Evolutionary conservation across 208 protist genomes (phyloP).

Genomic region (Trypanosomatidae sp.): DNA sequence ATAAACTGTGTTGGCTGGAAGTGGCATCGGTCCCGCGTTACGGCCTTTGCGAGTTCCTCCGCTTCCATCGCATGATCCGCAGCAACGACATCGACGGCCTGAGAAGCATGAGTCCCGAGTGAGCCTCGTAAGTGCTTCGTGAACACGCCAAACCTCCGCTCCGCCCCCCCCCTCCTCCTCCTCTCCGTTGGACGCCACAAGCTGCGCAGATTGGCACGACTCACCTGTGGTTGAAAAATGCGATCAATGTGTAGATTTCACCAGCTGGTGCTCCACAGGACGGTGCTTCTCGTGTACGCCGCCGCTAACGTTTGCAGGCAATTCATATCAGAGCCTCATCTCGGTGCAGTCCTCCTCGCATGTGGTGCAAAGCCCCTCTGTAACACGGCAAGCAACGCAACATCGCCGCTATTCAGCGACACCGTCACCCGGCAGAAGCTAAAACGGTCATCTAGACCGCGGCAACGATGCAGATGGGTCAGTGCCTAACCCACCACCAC

Average conservation of each 20-base stretch:
- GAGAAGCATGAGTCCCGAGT: conserved; percentile 4
- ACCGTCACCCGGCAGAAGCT: conserved; percentile 11
- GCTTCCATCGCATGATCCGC: neutral
- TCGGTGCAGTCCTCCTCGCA: neutral
- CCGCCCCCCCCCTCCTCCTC: neutral
- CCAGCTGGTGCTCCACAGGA: conserved; percentile 30
- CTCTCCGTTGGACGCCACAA: conserved; percentile 9
- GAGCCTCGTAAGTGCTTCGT: conserved; percentile 19
- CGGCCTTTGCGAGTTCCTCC: neutral
- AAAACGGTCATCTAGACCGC: conserved; percentile 22
- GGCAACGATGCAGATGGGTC: conserved; percentile 15
- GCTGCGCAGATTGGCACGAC: conserved; percentile 12
- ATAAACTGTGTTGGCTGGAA: neutral
- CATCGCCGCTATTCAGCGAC: conserved; percentile 11
- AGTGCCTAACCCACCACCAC: conserved; percentile 13
- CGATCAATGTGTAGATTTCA: conserved; percentile 17
- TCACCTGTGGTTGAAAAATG: conserved; percentile 15
- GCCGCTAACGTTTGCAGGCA: neutral
- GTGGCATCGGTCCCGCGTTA: neutral
- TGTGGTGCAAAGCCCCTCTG: neutral
- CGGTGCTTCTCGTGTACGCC: conserved; percentile 9
- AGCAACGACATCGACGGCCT: neutral
- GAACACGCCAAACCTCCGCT: conserved; percentile 16
- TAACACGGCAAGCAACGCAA: neutral
- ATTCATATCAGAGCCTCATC: no score